Evolutionary conservation across 371 early-diverging fungal species (phyloP), one percentile per base, ranked within the genome.

Genomic region (Actinomortierella wolfii): DNA sequence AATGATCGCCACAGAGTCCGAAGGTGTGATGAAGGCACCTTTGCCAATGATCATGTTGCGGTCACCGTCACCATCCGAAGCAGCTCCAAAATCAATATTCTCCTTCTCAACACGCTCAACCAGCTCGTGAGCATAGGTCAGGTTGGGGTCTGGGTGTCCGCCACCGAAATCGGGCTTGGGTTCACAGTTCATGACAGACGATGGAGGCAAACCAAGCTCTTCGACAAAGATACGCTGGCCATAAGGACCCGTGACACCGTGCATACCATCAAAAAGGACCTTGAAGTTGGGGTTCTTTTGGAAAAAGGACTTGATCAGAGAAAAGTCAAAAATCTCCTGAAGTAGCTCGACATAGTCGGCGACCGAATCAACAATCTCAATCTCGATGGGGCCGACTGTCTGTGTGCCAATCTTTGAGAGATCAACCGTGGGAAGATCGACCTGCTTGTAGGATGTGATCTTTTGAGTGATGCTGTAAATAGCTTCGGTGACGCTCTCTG

Each of bases 191-290:
- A 94, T 94, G 45, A 94, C 87, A 7, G 91, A 91, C 9, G 83
- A 75, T 56, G 83, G 80, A 18, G 93, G 87, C 21, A 98, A 84
- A 20, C 94, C 95, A 7, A 97, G 89, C 76, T 96, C 95, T 41
- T 93, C 82, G 23, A 95, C 87, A 64, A 98, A 93, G 40, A 98
- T 84, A 34, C 87, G 87, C 47, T 88, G 76, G 39, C 86, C 93
- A 74, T 98, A 98, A 39, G 97, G 95, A 20, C 99, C 97, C 17
- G 97, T 97, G 14, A 98, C 98, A 68, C 97, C 97, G 68, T 96
- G 91, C 90, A 98, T 93, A 56, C 92, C 94, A 77, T 98, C 98
- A 78, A 98, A 94, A 41, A 98, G 81, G 64, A 98, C 82, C 47
- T 81, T 92, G 76, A 92, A 97, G 26, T 86, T 77, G 14, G 90